Conservation (phyloP, 2,329 filamentous ascomycete species). For the Dothideomycetidae sp. region DNA sequence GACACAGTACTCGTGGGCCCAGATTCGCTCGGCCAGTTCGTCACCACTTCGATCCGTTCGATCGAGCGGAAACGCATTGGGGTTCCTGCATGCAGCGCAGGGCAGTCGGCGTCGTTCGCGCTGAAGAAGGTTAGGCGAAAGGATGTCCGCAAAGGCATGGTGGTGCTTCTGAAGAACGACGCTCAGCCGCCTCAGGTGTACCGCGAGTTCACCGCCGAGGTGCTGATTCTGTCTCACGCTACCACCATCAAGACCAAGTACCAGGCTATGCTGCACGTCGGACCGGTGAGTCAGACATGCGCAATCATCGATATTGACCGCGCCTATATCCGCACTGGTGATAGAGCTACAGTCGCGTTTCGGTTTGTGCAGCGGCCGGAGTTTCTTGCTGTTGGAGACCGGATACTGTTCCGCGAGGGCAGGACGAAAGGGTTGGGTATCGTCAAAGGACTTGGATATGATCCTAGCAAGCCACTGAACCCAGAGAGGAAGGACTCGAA, state of each 20-base stretch:
- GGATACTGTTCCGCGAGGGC: conserved; percentile 85
- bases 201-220: conserved; percentile 48
- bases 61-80: conserved; percentile 89
- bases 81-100: conserved; percentile 76
- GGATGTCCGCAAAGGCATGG: conserved; percentile 96
- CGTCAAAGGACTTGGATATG: conserved; percentile 82
- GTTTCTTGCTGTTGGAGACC: conserved; percentile 76
- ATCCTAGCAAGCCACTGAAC: conserved; percentile 41
- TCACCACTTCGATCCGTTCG: conserved; percentile 69
- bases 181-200: conserved; percentile 43
- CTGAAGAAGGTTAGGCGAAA: conserved; percentile 75
- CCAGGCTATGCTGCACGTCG: conserved; percentile 96
- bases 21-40: conserved; percentile 81
- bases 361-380: conserved; percentile 88
- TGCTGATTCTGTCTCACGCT: conserved; percentile 86
- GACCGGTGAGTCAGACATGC: conserved; percentile 87
- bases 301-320: conserved; percentile 95
- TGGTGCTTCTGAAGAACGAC: conserved; percentile 65
- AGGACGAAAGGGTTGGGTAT: conserved; percentile 91
- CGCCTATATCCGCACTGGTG: conserved; percentile 86
- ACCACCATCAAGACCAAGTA: conserved; percentile 96
- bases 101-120: conserved; percentile 85
- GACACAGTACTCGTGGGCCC: conserved; percentile 81
- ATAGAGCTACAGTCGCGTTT: conserved; percentile 88
- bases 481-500: conserved; percentile 16